Evolutionary conservation across 805 yeast species (phyloP), one percentile per base, ranked within the genome.

Genomic region (Clavispora vitiphila): DNA sequence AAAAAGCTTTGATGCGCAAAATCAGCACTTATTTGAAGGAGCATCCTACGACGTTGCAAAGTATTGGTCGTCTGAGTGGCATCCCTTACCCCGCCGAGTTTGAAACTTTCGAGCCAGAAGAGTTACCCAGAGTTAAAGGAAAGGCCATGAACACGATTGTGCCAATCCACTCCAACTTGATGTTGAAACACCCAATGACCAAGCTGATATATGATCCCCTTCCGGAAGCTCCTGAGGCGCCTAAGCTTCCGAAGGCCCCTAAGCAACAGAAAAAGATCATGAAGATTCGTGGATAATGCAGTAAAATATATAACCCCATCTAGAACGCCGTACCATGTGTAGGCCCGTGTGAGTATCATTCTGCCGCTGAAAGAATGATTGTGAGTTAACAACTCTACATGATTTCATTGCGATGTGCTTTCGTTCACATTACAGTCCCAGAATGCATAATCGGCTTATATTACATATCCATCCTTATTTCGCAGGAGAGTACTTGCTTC

Each of bases 101-200:
- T 44, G 49, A 49, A 23, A 73, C 69, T 10, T 76, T 77, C 50
- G 72, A 69, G 48, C 78, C 86, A 10, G 69, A 73, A 52, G 71
- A 76, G 62, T 61, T 83, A 55, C 95, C 96, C 9, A 70, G 65
- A 42, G 96, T 95, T n/a, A 78, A 80, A 51, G 96, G 96, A 10
- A 84, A 86, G 72, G 78, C 74, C 54, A 84, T 90, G 86, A 87
- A 86, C 61, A 77, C 81, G 2, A 81, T 91, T 35, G 87, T 90
- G 11, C 99, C 99, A n/a, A 72, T 88, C 23, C 88, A 83, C 55
- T 83, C 95, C 40, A 80, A 83, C 15, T 80, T 83, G 35, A 74
- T 90, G 34, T 75, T 86, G 72, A 90, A 86, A 23, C 88, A 86
- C 54, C 96, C 96, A 39, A 80, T 81, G 73, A 80, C 89, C 1